A percentile compares a stretch with the other conserved stretches of the same genome.
phyloP scores from a whole-genome alignment of 2,329 filamentous ascomycete species.

The Aspergillus sp. region DNA sequence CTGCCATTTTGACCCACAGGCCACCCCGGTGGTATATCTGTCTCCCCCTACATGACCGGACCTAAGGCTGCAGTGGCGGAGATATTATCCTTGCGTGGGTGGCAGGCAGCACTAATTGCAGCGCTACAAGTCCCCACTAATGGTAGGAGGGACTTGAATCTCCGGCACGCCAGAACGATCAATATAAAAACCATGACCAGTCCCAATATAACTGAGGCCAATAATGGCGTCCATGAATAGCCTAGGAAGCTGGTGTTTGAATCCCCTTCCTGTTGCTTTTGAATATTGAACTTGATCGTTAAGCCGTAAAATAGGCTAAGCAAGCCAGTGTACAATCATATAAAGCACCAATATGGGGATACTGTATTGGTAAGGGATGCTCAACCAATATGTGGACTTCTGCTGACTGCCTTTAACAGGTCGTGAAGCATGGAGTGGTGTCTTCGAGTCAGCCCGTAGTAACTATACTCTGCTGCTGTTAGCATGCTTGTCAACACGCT shows the following conservation, averaged over 20 bases:
- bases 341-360: slow-evolving; percentile 28
- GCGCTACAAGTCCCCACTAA: slow-evolving; percentile 23
- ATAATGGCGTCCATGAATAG: slow-evolving; percentile 3
- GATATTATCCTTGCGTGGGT: slow-evolving; percentile 13
- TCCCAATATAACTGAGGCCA: slow-evolving; percentile 5
- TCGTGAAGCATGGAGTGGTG: slow-evolving; percentile 40
- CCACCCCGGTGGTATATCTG: not conserved
- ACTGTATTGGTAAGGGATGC: slow-evolving; percentile 31
- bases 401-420: slow-evolving; percentile 33
- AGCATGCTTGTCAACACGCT: slow-evolving; percentile 41
- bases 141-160: slow-evolving; percentile 20
- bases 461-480: slow-evolving; percentile 44
- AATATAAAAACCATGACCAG: slow-evolving; percentile 6
- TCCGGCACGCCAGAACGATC: slow-evolving; percentile 8
- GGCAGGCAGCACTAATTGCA: slow-evolving; percentile 30
- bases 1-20: not conserved
- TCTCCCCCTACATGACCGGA: slow-evolving; percentile 23
- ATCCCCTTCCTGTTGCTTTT: not conserved
- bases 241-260: slow-evolving; percentile 1
- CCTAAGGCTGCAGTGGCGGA: slow-evolving; percentile 9
- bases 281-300: slow-evolving; percentile 16
- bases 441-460: slow-evolving; percentile 32
- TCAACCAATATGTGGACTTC: slow-evolving; percentile 41
- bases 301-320: slow-evolving; percentile 42
- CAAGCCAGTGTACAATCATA: slow-evolving; percentile 42